Evolutionary conservation across 106 monocot genomes (phyloP).

Genomic region (Amphibolis antarctica): DNA sequence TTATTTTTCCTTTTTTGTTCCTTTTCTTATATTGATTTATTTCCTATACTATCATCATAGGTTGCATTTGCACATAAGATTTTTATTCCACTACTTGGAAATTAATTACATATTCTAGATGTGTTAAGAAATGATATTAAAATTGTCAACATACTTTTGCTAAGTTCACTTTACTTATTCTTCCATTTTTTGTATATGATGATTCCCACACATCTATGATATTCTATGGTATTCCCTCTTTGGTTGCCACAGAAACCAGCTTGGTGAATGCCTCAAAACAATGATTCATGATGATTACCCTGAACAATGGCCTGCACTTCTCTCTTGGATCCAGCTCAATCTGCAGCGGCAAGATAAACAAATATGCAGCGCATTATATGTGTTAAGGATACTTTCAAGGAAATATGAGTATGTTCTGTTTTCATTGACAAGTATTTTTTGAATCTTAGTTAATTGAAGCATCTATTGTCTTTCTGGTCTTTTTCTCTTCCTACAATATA

Average conservation of each 20-base stretch:
- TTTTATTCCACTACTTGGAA: too few relatives aligned
- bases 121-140: too few relatives aligned
- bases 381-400: constrained; percentile 82
- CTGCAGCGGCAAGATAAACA: constrained; percentile 81
- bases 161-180: background rate
- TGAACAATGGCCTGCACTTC: constrained; percentile 86
- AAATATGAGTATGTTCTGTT: constrained; percentile 85
- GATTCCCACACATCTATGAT: background rate
- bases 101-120: too few relatives aligned
- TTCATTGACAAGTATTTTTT: constrained; percentile 1
- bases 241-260: constrained; percentile 40
- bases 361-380: constrained; percentile 80
- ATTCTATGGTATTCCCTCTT: background rate
- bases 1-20: too few relatives aligned
- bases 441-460: background rate
- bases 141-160: too few relatives aligned
- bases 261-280: constrained; percentile 96
- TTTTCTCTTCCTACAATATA: too few relatives aligned
- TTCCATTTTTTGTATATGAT: background rate
- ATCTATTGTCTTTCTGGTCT: background rate
- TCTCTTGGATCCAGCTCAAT: constrained; percentile 68
- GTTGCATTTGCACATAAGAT: too few relatives aligned
- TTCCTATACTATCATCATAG: too few relatives aligned
- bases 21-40: too few relatives aligned
- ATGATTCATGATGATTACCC: constrained; percentile 91